Evolutionary conservation across 2,329 filamentous ascomycete genomes (phyloP).

Genomic region (Atkinsonella hypoxylon): DNA sequence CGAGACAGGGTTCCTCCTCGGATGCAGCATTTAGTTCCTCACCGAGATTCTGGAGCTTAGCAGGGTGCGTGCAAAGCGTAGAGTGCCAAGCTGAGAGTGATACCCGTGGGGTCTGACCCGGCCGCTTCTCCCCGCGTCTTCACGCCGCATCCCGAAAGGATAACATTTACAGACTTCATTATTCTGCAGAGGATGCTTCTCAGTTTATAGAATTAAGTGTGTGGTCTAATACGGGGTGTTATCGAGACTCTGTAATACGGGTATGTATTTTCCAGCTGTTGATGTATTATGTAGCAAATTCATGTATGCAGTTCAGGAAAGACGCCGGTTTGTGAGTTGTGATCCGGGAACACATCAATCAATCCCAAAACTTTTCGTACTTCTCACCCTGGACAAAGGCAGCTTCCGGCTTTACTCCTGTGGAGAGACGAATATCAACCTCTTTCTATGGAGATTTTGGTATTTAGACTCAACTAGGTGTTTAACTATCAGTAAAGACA

Average conservation of each 20-base stretch:
- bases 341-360: not conserved
- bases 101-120: conserved; percentile 1
- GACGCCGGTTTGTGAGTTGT: not conserved
- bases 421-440: too few relatives aligned
- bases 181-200: too few relatives aligned
- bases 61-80: conserved; percentile 31
- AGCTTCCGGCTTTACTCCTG: too few relatives aligned
- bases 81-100: conserved; percentile 1
- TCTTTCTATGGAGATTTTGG: too few relatives aligned
- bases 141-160: not conserved
- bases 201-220: too few relatives aligned
- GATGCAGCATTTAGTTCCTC: conserved; percentile 29
- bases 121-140: not conserved
- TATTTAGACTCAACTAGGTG: too few relatives aligned
- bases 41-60: conserved; percentile 30
- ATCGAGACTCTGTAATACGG: not conserved
- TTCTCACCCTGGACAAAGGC: too few relatives aligned
- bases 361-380: not conserved
- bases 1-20: conserved; percentile 13
- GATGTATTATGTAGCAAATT: not conserved
- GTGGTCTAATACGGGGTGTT: not conserved
- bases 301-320: not conserved
- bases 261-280: not conserved
- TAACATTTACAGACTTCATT: too few relatives aligned
- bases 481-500: too few relatives aligned